Conservation (phyloP, 495 filamentous ascomycete species). For the Elasticomyces elasticus region DNA sequence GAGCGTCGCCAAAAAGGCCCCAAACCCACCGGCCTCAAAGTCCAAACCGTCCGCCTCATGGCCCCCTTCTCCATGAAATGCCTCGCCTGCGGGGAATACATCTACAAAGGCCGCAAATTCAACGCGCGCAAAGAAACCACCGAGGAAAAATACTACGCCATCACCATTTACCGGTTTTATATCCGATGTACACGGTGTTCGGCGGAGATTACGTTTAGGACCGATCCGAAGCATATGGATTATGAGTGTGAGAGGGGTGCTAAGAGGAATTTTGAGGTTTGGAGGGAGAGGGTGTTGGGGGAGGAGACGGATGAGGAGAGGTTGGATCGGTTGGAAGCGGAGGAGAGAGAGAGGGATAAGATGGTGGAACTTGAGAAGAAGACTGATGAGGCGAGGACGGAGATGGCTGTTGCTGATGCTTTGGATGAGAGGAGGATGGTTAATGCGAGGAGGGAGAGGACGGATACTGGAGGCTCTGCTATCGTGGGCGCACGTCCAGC, state of each 20-base stretch:
- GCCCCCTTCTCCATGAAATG: conserved; percentile 95
- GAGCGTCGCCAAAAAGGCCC: conserved; percentile 53
- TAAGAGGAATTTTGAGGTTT: conserved; percentile 87
- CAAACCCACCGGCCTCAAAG: conserved; percentile 66
- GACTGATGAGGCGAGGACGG: conserved; percentile 83
- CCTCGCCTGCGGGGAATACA: conserved; percentile 83
- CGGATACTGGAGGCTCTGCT: conserved; percentile 48
- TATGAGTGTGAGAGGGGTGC: conserved; percentile 81
- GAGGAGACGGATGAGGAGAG: conserved; percentile 80
- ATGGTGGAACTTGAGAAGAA: conserved; percentile 76
- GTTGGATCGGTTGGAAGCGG: conserved; percentile 71
- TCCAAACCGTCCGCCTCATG: conserved; percentile 90
- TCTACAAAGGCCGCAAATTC: conserved; percentile 94
- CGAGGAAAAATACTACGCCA: conserved; percentile 80
- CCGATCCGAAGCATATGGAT: conserved; percentile 90
- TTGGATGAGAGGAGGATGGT: conserved; percentile 87
- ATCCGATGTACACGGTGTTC: conserved; percentile 88
- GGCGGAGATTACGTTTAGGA: conserved; percentile 81
- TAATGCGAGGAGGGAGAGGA: conserved; percentile 77
- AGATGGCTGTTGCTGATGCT: conserved; percentile 95
- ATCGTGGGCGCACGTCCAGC: conserved; percentile 35
- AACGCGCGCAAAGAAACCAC: conserved; percentile 93
- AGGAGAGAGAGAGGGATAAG: conserved; percentile 55
- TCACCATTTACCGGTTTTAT: conserved; percentile 88
- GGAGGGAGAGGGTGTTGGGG: conserved; percentile 52